These are phyloP conservation scores for Coniella vitis DNA, from an alignment of 2,329 filamentous ascomycete species.

Conservation along the genomic window DNA sequence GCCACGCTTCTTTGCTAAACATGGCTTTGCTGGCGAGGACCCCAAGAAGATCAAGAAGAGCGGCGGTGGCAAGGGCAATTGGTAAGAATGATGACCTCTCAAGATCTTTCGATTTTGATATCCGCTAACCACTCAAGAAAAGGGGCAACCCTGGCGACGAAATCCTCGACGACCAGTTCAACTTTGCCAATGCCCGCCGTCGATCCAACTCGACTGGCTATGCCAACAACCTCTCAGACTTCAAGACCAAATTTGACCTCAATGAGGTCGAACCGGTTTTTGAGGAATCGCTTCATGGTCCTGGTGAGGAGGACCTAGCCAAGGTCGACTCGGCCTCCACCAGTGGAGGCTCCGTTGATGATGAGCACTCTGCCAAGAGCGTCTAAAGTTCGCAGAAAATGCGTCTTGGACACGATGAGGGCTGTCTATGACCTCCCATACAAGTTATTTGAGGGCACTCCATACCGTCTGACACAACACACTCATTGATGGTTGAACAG, in stretches of 20 bases:
- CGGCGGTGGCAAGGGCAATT: conserved; percentile 86
- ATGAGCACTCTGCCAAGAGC: conserved; percentile 35
- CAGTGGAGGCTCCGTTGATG: conserved; percentile 47
- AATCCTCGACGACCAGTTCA: conserved; percentile 76
- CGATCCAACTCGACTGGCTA: conserved; percentile 85
- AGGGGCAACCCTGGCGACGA: conserved; percentile 85
- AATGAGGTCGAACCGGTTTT: conserved; percentile 87
- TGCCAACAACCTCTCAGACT: conserved; percentile 62
- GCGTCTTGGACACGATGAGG: conserved; percentile 16
- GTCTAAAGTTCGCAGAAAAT: conserved; percentile 9
- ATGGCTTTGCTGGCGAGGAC: conserved; percentile 71
- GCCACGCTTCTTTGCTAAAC: conserved; percentile 90
- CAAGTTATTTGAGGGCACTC: conserved; percentile 5
- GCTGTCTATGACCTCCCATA: background rate
- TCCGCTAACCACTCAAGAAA: conserved; percentile 9
- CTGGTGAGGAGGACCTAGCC: conserved; percentile 47
- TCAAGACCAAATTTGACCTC: conserved; percentile 96
- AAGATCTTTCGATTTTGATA: background rate
- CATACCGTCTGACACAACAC: conserved; percentile 4
- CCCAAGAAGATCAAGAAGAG: conserved; percentile 97
- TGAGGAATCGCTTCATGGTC: conserved; percentile 76
- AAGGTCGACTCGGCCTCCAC: conserved; percentile 56
- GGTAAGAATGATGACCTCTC: conserved; percentile 45
- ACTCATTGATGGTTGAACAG: conserved; percentile 9
- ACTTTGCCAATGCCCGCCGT: conserved; percentile 77